Conservation (phyloP, 1,284 basidiomycete species). For the Abortiporus biennis region DNA sequence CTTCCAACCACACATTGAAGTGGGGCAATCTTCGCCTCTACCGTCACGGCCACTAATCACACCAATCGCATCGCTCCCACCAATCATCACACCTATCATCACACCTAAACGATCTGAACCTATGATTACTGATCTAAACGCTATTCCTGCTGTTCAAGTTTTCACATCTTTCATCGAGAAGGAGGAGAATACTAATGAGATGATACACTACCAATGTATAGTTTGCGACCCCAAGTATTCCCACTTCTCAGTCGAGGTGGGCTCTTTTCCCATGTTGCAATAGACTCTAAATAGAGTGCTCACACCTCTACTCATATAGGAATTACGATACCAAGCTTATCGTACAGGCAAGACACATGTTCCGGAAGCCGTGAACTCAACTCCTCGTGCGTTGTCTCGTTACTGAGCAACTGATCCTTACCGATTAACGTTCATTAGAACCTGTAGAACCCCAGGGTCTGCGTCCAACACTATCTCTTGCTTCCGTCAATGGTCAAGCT, state of each 20-base stretch:
- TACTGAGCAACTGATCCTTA: not conserved
- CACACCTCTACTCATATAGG: conserved; percentile 11
- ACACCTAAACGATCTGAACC: too few relatives aligned
- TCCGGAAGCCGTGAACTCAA: conserved; percentile 9
- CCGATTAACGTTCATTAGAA: not conserved
- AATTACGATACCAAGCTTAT: conserved; percentile 20
- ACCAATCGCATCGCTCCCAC: too few relatives aligned
- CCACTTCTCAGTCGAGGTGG: conserved; percentile 35
- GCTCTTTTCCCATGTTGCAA: conserved; percentile 9
- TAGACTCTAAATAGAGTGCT: not conserved
- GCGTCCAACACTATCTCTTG: not conserved
- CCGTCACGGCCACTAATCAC: too few relatives aligned
- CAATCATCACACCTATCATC: too few relatives aligned
- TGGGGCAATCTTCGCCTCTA: too few relatives aligned
- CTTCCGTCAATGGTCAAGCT: not conserved
- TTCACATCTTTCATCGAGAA: conserved; percentile 22
- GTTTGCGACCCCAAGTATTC: conserved; percentile 27
- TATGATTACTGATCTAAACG: not conserved
- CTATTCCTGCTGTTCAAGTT: conserved; percentile 30
- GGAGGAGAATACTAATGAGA: conserved; percentile 23
- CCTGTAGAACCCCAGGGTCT: not conserved
- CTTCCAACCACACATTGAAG: conserved; percentile 32
- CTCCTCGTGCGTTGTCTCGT: not conserved
- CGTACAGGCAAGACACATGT: conserved; percentile 17
- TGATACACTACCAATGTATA: conserved; percentile 29